These are phyloP conservation scores for Tricholoma furcatifolium DNA, from an alignment of 768 basidiomycete species.

Conservation along the genomic window DNA sequence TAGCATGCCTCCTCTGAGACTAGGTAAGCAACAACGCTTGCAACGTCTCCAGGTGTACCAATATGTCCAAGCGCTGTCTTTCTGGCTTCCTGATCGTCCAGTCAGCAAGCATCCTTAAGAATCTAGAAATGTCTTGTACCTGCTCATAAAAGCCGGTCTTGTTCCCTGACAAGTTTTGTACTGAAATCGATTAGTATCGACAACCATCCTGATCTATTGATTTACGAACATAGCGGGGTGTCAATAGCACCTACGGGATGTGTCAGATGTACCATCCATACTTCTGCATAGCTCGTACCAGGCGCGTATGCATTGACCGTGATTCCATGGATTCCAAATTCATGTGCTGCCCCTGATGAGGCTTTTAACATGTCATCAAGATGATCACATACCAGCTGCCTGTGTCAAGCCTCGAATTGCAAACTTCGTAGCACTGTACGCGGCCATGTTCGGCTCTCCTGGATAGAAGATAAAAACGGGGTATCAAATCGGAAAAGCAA, in stretches of 20 bases:
- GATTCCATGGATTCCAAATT: constrained; percentile 25
- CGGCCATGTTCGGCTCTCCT: constrained; percentile 14
- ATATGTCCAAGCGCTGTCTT: constrained; percentile 3
- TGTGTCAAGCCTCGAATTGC: constrained; percentile 38
- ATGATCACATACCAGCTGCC: constrained; percentile 14
- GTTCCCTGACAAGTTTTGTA: background rate
- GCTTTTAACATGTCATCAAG: too few relatives aligned
- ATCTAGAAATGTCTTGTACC: background rate
- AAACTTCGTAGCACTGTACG: constrained; percentile 37
- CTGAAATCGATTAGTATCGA: background rate
- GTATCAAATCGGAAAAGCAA: background rate
- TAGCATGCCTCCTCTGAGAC: constrained; percentile 17
- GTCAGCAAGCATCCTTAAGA: background rate
- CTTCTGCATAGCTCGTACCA: constrained; percentile 1
- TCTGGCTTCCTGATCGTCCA: background rate
- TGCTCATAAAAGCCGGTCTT: background rate
- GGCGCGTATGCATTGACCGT: constrained; percentile 31
- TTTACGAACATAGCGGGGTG: background rate
- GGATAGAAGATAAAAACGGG: background rate
- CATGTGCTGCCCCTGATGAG: constrained; percentile 12
- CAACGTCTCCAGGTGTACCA: constrained; percentile 11
- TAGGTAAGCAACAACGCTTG: constrained; percentile 20
- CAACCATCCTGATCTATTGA: background rate
- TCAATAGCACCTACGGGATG: constrained; percentile 2
- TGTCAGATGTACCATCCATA: background rate